Evolutionary conservation across 176 grass and related monocot species (phyloP), one percentile per base, ranked within the genome.

Genomic region (Thinopyrum elongatum): DNA sequence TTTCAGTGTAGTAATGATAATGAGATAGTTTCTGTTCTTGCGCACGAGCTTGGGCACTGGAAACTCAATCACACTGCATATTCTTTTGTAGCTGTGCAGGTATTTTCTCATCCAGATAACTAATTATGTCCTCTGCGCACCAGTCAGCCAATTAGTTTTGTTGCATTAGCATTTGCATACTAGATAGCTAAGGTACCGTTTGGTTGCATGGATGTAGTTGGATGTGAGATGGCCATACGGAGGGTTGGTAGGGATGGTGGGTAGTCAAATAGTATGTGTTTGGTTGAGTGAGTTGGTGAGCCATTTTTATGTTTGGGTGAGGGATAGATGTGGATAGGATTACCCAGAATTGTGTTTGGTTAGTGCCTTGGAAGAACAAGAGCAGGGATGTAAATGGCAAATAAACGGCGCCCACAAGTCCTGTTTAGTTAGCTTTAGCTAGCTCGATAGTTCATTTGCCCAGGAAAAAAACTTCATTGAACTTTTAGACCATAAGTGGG

Each of bases 41-140:
- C 92, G 62, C 97, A 99, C 85, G 97, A 99, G 90, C 94, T 99
- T 89, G 97, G 97, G 73, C 97, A 99, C 72, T 99, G 97, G 97
- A 99, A 99, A 88, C 97, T 97, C 51, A 99, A 84, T 80, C 97
- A 97, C 86, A 96, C 90, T 27, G 74, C 95, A 33, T 99, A 97
- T 91, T 92, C 94, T 36, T 96, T 99, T 84, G 83, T 97, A 83
- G 92, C 90, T 72, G 88, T 99, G 63, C 94, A 99, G 97, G 97
- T 99, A 90, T 84, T 80, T 31, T 82, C 77, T 81, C 70, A 70
- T 84, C 42, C 47, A 76, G 22, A 73, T 76, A 55, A 70, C 85
- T 35, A 25, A 60, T 51, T 76, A 31, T 89, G 13, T 76, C 14
- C 25, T 89, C 44, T 78, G 38, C 4, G 30, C 72, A 26, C 33